phyloP scores from a whole-genome alignment of 2,329 filamentous ascomycete genomes.

The Fusarium camptoceras region DNA sequence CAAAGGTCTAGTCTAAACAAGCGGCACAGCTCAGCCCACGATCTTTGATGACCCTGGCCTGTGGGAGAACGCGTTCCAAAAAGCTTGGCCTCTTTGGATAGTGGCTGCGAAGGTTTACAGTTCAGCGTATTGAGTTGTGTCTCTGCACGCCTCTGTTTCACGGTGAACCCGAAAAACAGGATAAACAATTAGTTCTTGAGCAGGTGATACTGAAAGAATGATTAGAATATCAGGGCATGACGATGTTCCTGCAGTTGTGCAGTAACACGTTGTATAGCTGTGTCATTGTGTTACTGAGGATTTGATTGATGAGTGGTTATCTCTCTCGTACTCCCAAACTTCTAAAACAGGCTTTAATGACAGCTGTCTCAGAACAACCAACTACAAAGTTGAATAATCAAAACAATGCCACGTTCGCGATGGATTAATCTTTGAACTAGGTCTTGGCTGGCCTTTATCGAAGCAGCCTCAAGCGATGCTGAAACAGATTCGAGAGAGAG shows the following conservation, averaged over 20 bases:
- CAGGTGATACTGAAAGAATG: neutral
- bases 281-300: constrained; percentile 24
- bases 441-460: constrained; percentile 9
- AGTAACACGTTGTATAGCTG: neutral
- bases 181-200: neutral
- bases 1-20: constrained; percentile 32
- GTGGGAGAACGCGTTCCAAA: neutral
- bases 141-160: constrained; percentile 5
- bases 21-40: constrained; percentile 31
- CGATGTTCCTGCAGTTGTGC: constrained; percentile 13
- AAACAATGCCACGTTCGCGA: constrained; percentile 17
- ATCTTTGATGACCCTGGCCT: neutral
- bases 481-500: constrained; percentile 28
- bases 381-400: constrained; percentile 6
- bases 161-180: constrained; percentile 4
- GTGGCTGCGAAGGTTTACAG: constrained; percentile 25
- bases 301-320: constrained; percentile 10
- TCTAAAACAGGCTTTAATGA: constrained; percentile 28
- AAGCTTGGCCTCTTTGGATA: constrained; percentile 24
- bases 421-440: neutral
- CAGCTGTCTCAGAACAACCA: constrained; percentile 29
- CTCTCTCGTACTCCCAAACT: constrained; percentile 15
- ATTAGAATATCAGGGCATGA: constrained; percentile 11
- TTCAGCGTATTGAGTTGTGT: constrained; percentile 7
- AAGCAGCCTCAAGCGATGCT: constrained; percentile 25